Conservation (phyloP, 2,329 filamentous ascomycete genomes). For the Pleomassaria siparia region DNA sequence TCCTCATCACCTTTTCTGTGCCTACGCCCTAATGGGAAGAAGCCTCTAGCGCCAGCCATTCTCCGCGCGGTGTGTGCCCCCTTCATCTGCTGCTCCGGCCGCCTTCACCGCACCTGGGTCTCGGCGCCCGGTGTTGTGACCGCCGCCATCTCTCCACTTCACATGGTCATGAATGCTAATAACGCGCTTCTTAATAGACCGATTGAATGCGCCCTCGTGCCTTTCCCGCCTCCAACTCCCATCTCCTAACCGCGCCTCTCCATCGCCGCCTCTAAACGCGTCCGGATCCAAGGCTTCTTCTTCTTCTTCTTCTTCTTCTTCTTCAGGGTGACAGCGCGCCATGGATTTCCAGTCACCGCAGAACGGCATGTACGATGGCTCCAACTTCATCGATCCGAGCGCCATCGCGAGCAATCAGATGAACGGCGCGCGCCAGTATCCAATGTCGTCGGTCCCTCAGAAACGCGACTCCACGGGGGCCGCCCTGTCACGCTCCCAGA, state of each 20-base stretch:
- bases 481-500: slow-evolving; percentile 91
- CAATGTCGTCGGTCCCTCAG: slow-evolving; percentile 88
- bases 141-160: not conserved
- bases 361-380: slow-evolving; percentile 3
- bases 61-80: slow-evolving; percentile 27
- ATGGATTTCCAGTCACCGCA: slow-evolving; percentile 42
- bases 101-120: slow-evolving; percentile 12
- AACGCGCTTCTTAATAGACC: slow-evolving; percentile 19
- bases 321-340: slow-evolving; percentile 15
- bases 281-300: slow-evolving; percentile 11
- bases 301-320: too few species aligned
- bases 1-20: slow-evolving; percentile 19
- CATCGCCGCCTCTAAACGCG: slow-evolving; percentile 12
- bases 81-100: slow-evolving; percentile 9
- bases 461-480: slow-evolving; percentile 87
- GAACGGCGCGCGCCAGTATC: slow-evolving; percentile 79
- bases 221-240: slow-evolving; percentile 11
- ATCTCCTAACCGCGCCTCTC: not conserved
- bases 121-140: not conserved
- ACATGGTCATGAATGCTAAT: not conserved
- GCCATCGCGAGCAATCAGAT: slow-evolving; percentile 48
- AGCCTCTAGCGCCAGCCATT: slow-evolving; percentile 25
- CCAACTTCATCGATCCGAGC: slow-evolving; percentile 18
- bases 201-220: slow-evolving; percentile 29
- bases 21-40: slow-evolving; percentile 29